Percentiles rank a stretch among this genome's conserved stretches.
phyloP scores from a whole-genome alignment of 768 basidiomycete genomes.

The Macrolepiota albuminosa region DNA sequence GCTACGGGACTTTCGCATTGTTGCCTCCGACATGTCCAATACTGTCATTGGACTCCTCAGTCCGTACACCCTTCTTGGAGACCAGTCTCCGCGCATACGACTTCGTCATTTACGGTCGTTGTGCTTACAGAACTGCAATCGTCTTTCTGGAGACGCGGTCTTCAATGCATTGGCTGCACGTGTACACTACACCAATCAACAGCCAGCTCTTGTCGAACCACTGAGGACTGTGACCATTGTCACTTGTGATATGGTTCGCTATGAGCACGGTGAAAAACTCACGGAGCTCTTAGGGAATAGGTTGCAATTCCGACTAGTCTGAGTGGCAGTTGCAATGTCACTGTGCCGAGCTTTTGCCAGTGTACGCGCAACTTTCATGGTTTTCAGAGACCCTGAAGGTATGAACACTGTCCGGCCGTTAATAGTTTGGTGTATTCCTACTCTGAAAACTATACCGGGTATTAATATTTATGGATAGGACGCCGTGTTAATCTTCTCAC shows the following conservation, averaged over 20 bases:
- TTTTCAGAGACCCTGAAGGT: too few species aligned
- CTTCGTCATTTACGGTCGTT: slow-evolving; percentile 52
- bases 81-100: slow-evolving; percentile 31
- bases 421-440: background rate
- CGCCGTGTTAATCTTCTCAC: background rate
- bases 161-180: slow-evolving; percentile 49
- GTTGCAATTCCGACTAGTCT: slow-evolving; percentile 13
- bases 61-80: slow-evolving; percentile 26
- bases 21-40: slow-evolving; percentile 80
- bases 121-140: slow-evolving; percentile 57
- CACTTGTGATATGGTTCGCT: slow-evolving; percentile 33
- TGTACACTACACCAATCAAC: slow-evolving; percentile 32
- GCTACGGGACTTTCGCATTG: slow-evolving; percentile 65
- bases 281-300: slow-evolving; percentile 22
- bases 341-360: background rate
- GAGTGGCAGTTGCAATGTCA: background rate
- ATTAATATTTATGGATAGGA: too few species aligned
- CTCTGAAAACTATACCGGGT: background rate
- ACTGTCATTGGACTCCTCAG: slow-evolving; percentile 57
- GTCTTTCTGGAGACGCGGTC: slow-evolving; percentile 54
- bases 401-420: too few species aligned
- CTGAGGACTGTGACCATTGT: slow-evolving; percentile 31
- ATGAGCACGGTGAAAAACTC: slow-evolving; percentile 25
- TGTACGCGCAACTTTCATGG: too few species aligned
- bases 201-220: slow-evolving; percentile 19